Conservation (phyloP, 495 filamentous ascomycete species). For the Podospora tetraspora region DNA sequence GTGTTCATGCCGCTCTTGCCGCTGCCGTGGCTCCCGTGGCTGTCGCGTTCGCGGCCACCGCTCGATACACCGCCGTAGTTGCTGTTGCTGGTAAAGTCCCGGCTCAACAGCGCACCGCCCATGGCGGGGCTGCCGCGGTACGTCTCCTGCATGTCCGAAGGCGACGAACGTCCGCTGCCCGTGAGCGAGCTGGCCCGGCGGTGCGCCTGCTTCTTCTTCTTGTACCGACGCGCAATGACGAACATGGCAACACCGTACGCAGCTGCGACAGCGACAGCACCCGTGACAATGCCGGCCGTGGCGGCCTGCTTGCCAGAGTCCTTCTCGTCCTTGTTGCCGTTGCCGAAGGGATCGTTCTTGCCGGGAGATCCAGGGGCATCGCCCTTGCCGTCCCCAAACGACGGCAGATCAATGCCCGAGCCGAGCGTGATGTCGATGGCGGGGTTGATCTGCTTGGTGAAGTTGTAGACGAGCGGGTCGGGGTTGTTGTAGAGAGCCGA, state of each 20-base stretch:
- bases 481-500: slow-evolving; percentile 69
- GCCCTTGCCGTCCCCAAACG: slow-evolving; percentile 24
- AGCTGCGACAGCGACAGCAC: slow-evolving; percentile 71
- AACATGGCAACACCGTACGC: slow-evolving; percentile 99
- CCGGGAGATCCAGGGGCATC: slow-evolving; percentile 23
- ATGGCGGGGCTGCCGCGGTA: slow-evolving; percentile 56
- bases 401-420: slow-evolving; percentile 36
- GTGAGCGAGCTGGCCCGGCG: slow-evolving; percentile 67
- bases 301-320: slow-evolving; percentile 58
- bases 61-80: slow-evolving; percentile 47
- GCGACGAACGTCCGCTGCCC: slow-evolving; percentile 24
- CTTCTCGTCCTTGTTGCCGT: slow-evolving; percentile 29
- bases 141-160: slow-evolving; percentile 49
- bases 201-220: slow-evolving; percentile 76
- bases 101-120: slow-evolving; percentile 47
- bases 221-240: slow-evolving; percentile 88
- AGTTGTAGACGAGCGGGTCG: slow-evolving; percentile 51
- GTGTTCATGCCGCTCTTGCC: slow-evolving; percentile 64
- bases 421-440: slow-evolving; percentile 71
- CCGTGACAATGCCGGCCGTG: slow-evolving; percentile 78
- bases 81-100: slow-evolving; percentile 37
- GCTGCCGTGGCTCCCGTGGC: slow-evolving; percentile 44
- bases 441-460: slow-evolving; percentile 80
- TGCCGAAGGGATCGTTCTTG: slow-evolving; percentile 35
- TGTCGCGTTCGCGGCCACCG: slow-evolving; percentile 37